Evolutionary conservation across 2,329 filamentous ascomycete species (phyloP), one percentile per base, ranked within the genome.

Genomic region (Fusarium buxicola): DNA sequence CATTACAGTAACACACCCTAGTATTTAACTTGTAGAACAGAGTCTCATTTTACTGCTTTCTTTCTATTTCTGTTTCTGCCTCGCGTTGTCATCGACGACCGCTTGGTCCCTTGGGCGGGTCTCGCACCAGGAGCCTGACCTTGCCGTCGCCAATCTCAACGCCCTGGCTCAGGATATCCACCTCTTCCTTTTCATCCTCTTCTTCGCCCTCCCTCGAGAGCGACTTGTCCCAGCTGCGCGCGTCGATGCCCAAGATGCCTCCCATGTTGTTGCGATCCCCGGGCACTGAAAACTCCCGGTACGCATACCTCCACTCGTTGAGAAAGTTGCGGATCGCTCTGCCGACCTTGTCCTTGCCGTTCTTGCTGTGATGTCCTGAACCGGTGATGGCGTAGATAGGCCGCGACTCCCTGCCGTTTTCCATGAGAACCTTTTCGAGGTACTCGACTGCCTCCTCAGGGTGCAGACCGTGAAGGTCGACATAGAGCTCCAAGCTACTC

Each of bases 341-440:
- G 73, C 94, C 94, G 31, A 99, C 92, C 79, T 99, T 99, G 78
- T 99, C 95, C 76, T 98, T 98, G 71, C 95, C 94, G 73, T 97
- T 97, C 82, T 98, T 98, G 75, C 92, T 96, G 78, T 99, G 95
- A 73, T 98, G 94, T 4, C 94, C 95, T 1, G 94, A 98, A 39
- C 95, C 95, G 2, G 94, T 97, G 74, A 99, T 98, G 66, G 94
- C 94, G 74, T 98, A 99, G 36, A 99, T 86, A 3, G 94, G 91
- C 18, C 88, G 85, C 31, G 84, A 84, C 67, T 91, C 88, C 65
- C 87, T 84, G 65, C 84, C 85, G 72, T 97, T 95, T 72, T 96
- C 92, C 60, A 94, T 82, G 18, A 99, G 87, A 34, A 96, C 91
- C 63, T 90, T 89, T 76, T 95, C 92, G 5, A 99, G 85, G 71